Conservation (phyloP, 1,139 yeast species). For the Protomyces pachydermus region DNA sequence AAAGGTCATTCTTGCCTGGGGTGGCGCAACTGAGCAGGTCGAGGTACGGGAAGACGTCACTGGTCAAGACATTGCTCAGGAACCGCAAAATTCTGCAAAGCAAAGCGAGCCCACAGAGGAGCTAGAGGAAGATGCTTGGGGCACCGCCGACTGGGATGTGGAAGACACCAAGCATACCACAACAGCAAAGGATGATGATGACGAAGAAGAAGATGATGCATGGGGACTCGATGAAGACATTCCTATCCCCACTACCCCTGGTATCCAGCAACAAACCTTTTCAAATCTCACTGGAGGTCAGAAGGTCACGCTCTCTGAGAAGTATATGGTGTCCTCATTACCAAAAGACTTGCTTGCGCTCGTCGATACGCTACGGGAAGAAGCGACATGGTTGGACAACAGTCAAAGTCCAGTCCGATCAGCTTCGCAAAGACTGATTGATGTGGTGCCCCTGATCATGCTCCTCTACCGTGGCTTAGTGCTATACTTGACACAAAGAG, state of each 20-base stretch:
- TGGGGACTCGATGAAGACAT: background rate
- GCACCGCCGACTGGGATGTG: background rate
- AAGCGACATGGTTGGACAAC: background rate
- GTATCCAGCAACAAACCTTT: background rate
- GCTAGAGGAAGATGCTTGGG: slow-evolving; percentile 13
- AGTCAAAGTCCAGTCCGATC: background rate
- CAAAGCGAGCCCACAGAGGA: background rate
- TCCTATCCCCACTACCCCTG: background rate
- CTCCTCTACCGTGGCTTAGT: slow-evolving; percentile 3
- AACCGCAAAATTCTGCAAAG: background rate
- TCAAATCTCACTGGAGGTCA: background rate
- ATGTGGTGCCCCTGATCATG: background rate
- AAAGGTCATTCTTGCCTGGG: slow-evolving; percentile 1
- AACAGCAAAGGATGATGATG: background rate
- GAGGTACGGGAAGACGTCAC: slow-evolving; percentile 10
- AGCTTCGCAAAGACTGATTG: background rate
- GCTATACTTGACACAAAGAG: background rate
- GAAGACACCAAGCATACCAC: background rate
- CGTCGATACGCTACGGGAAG: background rate
- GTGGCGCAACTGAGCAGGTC: slow-evolving; percentile 1
- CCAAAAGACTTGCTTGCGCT: slow-evolving; percentile 4
- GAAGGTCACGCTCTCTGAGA: background rate
- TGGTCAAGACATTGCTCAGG: background rate
- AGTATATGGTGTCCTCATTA: slow-evolving; percentile 7
- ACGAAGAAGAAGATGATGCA: background rate